Conservation (phyloP, 2,329 filamentous ascomycete species). For the Exophiala alcalophila region DNA sequence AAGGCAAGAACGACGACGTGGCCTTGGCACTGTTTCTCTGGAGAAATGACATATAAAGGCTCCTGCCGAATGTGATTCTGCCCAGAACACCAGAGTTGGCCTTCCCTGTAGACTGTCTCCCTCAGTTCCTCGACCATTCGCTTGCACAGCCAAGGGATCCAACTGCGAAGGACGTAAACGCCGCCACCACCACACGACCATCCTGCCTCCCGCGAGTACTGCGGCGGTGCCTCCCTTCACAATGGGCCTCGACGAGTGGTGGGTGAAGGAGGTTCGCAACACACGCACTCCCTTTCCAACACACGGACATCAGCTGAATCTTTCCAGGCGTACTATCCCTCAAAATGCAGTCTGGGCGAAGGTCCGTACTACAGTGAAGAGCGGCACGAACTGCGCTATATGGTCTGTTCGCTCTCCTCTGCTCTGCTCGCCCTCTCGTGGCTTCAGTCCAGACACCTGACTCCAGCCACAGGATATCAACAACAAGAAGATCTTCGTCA, state of each 20-base stretch:
- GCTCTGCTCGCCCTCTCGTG: not conserved
- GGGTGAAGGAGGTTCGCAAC: slow-evolving; percentile 43
- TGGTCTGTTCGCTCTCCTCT: slow-evolving; percentile 26
- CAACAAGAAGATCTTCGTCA: slow-evolving; percentile 67
- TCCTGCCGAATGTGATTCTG: too few relatives aligned
- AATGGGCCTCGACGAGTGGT: slow-evolving; percentile 42
- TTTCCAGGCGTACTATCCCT: slow-evolving; percentile 34
- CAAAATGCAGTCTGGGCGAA: slow-evolving; percentile 40
- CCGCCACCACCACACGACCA: too few relatives aligned
- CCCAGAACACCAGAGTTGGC: too few relatives aligned
- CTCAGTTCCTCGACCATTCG: too few relatives aligned
- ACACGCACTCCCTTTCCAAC: not conserved
- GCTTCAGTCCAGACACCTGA: slow-evolving; percentile 50
- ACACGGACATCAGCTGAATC: not conserved
- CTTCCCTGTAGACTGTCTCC: too few relatives aligned
- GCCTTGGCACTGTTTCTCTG: too few relatives aligned
- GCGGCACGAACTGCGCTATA: slow-evolving; percentile 42
- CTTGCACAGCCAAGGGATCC: too few relatives aligned
- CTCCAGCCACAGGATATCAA: slow-evolving; percentile 74
- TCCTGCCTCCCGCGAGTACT: too few relatives aligned
- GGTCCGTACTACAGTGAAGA: slow-evolving; percentile 41
- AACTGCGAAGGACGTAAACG: too few relatives aligned
- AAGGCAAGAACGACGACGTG: too few relatives aligned
- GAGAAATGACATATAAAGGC: too few relatives aligned
- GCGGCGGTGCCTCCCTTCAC: too few relatives aligned